These are phyloP conservation scores for Diplogelasinospora grovesii DNA, from an alignment of 495 filamentous ascomycete species.

Conservation along the genomic window DNA sequence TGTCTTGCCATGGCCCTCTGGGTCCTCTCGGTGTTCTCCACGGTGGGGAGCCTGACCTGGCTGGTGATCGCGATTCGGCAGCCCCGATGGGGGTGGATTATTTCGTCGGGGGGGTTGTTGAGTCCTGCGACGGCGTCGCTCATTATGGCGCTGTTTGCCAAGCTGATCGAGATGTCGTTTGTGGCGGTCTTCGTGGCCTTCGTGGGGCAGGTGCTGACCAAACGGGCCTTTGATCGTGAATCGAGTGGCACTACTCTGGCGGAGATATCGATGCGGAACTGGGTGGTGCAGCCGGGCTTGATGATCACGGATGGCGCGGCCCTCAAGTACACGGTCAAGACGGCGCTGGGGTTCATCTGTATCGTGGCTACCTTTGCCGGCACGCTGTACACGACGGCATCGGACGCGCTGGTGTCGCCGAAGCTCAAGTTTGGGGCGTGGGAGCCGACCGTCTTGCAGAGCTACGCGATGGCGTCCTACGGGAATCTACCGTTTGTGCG, in stretches of 20 bases:
- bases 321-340: conserved; percentile 52
- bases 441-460: conserved; percentile 39
- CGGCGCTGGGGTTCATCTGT: conserved; percentile 51
- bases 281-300: conserved; percentile 45
- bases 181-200: conserved; percentile 72
- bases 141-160: conserved; percentile 58
- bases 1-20: conserved; percentile 55
- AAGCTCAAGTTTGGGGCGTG: conserved; percentile 49
- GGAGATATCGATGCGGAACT: conserved; percentile 59
- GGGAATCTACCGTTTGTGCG: conserved; percentile 50
- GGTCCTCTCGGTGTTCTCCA: conserved; percentile 59
- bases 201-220: conserved; percentile 63
- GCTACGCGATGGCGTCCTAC: conserved; percentile 51
- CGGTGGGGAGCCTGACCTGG: conserved; percentile 58
- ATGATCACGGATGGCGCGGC: conserved; percentile 61
- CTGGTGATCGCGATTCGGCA: conserved; percentile 50
- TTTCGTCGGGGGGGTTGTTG: conserved; percentile 43
- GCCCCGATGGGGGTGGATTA: conserved; percentile 50
- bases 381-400: conserved; percentile 68
- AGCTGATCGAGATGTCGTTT: conserved; percentile 68
- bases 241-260: conserved; percentile 60
- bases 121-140: conserved; percentile 52
- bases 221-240: conserved; percentile 50
- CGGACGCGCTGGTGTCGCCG: conserved; percentile 63
- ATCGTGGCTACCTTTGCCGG: conserved; percentile 54